A percentile compares a stretch with the other conserved stretches of the same genome.
Evolutionary conservation across 805 yeast genomes (phyloP).

Genomic region (Candida ficus): DNA sequence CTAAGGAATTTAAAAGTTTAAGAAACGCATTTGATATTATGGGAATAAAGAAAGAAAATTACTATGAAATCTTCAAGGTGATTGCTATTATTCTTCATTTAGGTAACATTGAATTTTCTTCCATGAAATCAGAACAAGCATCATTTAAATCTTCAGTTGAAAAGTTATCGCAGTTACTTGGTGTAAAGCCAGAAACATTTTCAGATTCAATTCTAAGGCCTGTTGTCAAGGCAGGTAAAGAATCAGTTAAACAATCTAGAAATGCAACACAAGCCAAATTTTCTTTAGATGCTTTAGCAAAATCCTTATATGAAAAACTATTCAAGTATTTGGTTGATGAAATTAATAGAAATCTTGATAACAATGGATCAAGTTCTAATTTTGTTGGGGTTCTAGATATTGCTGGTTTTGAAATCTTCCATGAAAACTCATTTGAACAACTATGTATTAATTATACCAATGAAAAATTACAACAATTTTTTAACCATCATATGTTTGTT

Average conservation of each 20-base stretch:
- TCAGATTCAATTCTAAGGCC: conserved; percentile 65
- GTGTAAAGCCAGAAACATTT: conserved; percentile 51
- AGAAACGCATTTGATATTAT: conserved; percentile 64
- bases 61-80: conserved; percentile 52
- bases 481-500: conserved; percentile 96
- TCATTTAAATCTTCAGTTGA: conserved; percentile 47
- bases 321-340: conserved; percentile 72
- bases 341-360: conserved; percentile 65
- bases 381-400: conserved; percentile 96
- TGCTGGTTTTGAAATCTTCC: conserved; percentile 96
- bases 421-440: conserved; percentile 91
- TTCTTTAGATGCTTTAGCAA: conserved; percentile 82
- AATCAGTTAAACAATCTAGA: conserved; percentile 73
- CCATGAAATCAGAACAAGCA: conserved; percentile 74
- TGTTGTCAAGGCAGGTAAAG: conserved; percentile 87
- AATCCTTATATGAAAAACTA: conserved; percentile 76
- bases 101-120: conserved; percentile 76
- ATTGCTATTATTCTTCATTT: conserved; percentile 76
- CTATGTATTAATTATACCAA: conserved; percentile 96
- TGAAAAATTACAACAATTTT: conserved; percentile 95
- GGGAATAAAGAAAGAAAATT: conserved; percentile 58
- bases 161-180: conserved; percentile 55
- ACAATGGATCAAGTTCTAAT: conserved; percentile 36
- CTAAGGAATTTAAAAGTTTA: conserved; percentile 57
- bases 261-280: conserved; percentile 75